phyloP scores from a whole-genome alignment of 495 filamentous ascomycete species.

The Penicillium paxilli region DNA sequence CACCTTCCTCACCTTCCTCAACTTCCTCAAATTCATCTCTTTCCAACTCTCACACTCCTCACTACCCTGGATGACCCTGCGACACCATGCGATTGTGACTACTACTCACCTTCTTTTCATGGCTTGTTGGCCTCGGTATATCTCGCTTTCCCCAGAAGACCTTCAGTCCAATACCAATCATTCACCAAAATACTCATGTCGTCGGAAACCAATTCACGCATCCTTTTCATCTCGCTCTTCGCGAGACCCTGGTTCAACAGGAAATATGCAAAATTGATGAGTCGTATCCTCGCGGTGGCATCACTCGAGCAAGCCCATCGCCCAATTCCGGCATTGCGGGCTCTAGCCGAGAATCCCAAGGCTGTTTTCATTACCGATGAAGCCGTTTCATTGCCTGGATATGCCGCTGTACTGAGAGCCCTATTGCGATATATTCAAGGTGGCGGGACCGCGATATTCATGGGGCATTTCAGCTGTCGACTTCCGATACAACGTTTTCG shows the following conservation, averaged over 20 bases:
- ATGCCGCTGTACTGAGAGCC: neutral
- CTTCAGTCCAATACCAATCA: neutral
- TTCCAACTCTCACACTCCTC: too few relatives aligned
- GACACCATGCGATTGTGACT: too few relatives aligned
- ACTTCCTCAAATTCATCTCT: too few relatives aligned
- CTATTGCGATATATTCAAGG: neutral
- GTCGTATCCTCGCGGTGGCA: neutral
- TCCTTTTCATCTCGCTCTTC: neutral
- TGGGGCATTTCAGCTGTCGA: neutral
- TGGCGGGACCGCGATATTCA: conserved; percentile 8
- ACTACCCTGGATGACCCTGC: too few relatives aligned
- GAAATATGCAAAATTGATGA: neutral
- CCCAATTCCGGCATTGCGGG: neutral
- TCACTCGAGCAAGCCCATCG: neutral
- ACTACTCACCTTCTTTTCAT: too few relatives aligned
- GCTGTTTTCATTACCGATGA: neutral
- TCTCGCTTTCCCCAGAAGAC: neutral
- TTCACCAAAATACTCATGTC: neutral
- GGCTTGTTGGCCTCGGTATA: too few relatives aligned
- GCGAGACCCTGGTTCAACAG: neutral
- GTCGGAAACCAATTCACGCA: neutral
- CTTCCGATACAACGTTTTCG: neutral
- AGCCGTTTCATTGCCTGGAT: neutral
- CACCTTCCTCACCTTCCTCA: too few relatives aligned
- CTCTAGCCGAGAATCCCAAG: neutral